Evolutionary conservation across 2,329 filamentous ascomycete species (phyloP).

Genomic region (Alternaria sp.): DNA sequence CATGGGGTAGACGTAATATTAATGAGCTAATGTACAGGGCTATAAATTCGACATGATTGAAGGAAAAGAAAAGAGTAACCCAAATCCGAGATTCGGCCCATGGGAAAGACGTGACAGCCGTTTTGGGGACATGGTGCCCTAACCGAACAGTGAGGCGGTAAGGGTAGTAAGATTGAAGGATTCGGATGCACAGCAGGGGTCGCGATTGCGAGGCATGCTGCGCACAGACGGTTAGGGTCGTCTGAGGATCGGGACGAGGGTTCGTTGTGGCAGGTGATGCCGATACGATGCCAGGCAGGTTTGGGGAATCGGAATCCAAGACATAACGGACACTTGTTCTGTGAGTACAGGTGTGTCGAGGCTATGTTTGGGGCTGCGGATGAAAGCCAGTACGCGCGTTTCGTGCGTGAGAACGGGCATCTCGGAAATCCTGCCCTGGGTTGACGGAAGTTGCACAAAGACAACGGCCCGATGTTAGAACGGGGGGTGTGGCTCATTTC

Average conservation of each 20-base stretch:
- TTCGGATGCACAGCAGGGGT: slow-evolving; percentile 7
- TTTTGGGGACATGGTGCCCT: slow-evolving; percentile 1
- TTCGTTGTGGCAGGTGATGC: slow-evolving; percentile 4
- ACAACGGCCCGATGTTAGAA: background rate
- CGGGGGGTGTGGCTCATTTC: background rate
- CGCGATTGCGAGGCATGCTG: slow-evolving; percentile 2
- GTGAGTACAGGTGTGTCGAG: background rate
- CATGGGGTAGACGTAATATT: slow-evolving; percentile 6
- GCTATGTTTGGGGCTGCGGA: background rate
- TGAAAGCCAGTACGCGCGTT: background rate
- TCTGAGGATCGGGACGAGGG: slow-evolving; percentile 6
- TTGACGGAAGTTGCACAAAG: background rate
- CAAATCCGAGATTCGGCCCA: slow-evolving; percentile 5
- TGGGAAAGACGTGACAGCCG: slow-evolving; percentile 4
- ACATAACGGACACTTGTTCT: background rate
- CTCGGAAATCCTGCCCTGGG: slow-evolving; percentile 7
- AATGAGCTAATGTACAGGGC: background rate
- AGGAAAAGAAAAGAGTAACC: background rate
- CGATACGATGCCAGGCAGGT: slow-evolving; percentile 3
- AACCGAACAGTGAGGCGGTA: slow-evolving; percentile 10
- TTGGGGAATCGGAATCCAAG: background rate
- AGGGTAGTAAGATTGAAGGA: slow-evolving; percentile 11
- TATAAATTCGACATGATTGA: slow-evolving; percentile 1
- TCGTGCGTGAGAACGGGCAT: background rate
- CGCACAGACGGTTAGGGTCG: slow-evolving; percentile 5